A percentile compares a stretch with the other conserved stretches of the same genome.
Conservation (phyloP, 129 eudicot genomes). For the Tanacetum coccineum region DNA sequence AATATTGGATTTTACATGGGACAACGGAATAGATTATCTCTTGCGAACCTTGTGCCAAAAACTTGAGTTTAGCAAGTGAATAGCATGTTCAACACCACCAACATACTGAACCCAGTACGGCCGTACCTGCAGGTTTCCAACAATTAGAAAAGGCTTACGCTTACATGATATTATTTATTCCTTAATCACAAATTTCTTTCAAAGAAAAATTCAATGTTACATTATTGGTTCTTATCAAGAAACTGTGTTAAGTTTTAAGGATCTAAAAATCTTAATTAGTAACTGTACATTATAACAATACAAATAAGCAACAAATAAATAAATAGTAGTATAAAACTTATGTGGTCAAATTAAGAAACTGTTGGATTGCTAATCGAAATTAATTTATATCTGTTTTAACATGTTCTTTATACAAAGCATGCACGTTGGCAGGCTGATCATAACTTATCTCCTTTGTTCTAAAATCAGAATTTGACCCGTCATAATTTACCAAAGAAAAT, state of each 20-base stretch:
- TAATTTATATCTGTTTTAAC: too few relatives aligned
- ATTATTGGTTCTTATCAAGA: slow-evolving; percentile 75
- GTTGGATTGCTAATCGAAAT: too few relatives aligned
- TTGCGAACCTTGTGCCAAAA: slow-evolving; percentile 90
- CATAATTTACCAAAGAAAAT: too few relatives aligned
- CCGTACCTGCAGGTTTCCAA: slow-evolving; percentile 48
- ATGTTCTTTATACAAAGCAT: too few relatives aligned
- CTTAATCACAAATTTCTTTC: not conserved
- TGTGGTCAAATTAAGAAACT: too few relatives aligned
- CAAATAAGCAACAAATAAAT: too few relatives aligned
- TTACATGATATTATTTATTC: not conserved
- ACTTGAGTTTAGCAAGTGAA: slow-evolving; percentile 87
- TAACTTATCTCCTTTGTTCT: too few relatives aligned
- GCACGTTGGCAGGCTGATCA: too few relatives aligned
- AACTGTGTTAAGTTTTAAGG: slow-evolving; percentile 65
- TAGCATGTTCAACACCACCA: slow-evolving; percentile 98
- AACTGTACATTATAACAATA: slow-evolving; percentile 73
- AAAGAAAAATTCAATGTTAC: slow-evolving; percentile 36
- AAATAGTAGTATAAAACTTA: too few relatives aligned
- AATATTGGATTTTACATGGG: not conserved
- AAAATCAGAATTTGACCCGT: too few relatives aligned
- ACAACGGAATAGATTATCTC: too few relatives aligned
- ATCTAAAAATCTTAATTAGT: slow-evolving; percentile 93
- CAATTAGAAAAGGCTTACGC: not conserved
- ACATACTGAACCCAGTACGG: slow-evolving; percentile 97